Percentiles rank a stretch among this genome's conserved stretches.
phyloP scores from a whole-genome alignment of 192 early-diverging fungal genomes.

The Coemansia sp. region DNA sequence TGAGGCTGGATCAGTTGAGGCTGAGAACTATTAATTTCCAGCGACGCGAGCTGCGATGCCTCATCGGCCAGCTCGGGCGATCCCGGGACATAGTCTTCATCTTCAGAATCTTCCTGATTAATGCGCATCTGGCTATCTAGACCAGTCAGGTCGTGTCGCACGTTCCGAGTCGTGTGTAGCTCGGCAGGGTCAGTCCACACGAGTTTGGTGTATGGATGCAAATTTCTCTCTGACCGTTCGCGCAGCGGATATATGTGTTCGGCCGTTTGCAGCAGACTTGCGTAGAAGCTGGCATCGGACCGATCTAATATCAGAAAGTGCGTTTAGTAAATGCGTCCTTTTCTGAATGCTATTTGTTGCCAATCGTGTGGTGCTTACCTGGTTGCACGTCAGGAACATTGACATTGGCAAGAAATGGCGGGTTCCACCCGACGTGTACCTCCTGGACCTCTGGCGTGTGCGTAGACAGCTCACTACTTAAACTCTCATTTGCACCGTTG shows the following conservation, averaged over 20 bases:
- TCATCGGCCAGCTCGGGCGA: constrained; percentile 19
- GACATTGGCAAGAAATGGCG: background rate
- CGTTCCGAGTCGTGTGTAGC: constrained; percentile 4
- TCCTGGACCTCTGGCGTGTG: background rate
- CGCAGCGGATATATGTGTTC: constrained; percentile 38
- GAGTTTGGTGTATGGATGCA: constrained; percentile 48
- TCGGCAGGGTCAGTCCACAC: constrained; percentile 47
- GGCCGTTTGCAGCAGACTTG: constrained; percentile 10
- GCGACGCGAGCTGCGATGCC: constrained; percentile 10
- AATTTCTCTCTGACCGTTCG: constrained; percentile 42
- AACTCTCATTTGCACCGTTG: background rate
- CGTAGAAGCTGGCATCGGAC: background rate
- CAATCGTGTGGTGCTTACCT: background rate
- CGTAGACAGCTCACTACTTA: background rate
- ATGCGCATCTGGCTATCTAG: constrained; percentile 9
- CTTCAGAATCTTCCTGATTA: constrained; percentile 37
- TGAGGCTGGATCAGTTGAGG: constrained; percentile 7
- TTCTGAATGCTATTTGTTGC: background rate
- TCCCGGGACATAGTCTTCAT: constrained; percentile 45
- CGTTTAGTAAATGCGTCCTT: background rate
- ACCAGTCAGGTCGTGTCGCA: constrained; percentile 9
- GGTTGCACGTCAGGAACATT: background rate
- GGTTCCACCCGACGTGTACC: constrained; percentile 3
- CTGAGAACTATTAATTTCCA: background rate
- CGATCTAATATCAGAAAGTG: background rate